A percentile compares a stretch with the other conserved stretches of the same genome.
Conservation (phyloP, 768 basidiomycete species). For the Serendipita vermifera region DNA sequence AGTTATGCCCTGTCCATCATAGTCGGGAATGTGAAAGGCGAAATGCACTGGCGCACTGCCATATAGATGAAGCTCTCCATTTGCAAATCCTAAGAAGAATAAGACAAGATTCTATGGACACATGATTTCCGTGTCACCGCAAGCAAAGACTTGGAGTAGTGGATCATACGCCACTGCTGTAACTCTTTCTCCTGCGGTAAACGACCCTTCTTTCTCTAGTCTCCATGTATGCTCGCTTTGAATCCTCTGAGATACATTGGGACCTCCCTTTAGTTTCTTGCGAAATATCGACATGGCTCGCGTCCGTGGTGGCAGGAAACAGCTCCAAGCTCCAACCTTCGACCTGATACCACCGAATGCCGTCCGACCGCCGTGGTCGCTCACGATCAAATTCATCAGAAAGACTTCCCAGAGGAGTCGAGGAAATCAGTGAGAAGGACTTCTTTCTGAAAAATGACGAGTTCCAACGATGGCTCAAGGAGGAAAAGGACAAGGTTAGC, state of each 20-base stretch:
- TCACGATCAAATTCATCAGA: background rate
- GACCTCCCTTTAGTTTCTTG: conserved; percentile 5
- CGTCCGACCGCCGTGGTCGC: background rate
- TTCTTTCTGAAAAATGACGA: conserved; percentile 84
- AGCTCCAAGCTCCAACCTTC: background rate
- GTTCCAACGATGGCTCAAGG: conserved; percentile 77
- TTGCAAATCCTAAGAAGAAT: background rate
- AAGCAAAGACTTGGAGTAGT: background rate
- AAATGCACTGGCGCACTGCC: background rate
- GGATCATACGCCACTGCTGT: background rate
- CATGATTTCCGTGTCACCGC: background rate
- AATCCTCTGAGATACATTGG: background rate
- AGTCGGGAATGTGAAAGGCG: background rate
- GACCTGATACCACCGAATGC: background rate
- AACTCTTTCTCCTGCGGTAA: background rate
- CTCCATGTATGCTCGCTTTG: background rate
- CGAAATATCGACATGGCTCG: background rate
- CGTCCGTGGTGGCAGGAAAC: background rate
- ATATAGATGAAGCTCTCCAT: conserved; percentile 8
- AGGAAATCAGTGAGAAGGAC: conserved; percentile 65
- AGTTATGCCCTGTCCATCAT: background rate
- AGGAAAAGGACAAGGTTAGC: conserved; percentile 46
- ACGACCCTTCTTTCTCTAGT: background rate
- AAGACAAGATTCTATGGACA: background rate
- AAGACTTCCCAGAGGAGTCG: conserved; percentile 39